Base-by-base conservation (phyloP, 495 filamentous ascomycete species). In the Lophium mytilinum region DNA sequence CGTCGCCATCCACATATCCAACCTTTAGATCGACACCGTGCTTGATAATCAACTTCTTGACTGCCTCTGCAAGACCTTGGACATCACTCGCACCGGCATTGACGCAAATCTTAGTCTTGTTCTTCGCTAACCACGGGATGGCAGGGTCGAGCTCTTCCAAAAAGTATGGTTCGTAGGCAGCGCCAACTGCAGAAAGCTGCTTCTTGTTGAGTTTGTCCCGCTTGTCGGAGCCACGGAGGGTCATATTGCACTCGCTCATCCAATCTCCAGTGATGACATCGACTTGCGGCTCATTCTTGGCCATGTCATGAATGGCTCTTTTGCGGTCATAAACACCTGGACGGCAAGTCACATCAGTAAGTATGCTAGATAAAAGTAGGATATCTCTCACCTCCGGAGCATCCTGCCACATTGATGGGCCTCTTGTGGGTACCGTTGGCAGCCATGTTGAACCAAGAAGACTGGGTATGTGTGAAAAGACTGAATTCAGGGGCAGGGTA, bases 191-290 rank as follows among this genome's bases (percentile, higher is more conserved):
- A 3, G 47, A 52, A 9, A 51, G 18, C 21, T 42, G 14, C 30
- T 58, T 53, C 6, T 56, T 53, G 12, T 40, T 36, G 12, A 64
- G 50, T 24, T 57, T 57, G 18, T 59, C 57, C 9, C 50, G 49
- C 37, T 53, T 55, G 40, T 60, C 60, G 8, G 50, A 24, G 19
- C 55, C 56, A 30, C 60, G 56, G 34, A 57, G 54, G 9, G 56
- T 60, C 61, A 55, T 60, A 42, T 62, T 62, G 49, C 39, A 49
- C 36, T 58, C 56, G 15, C 48, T 52, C 53, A 61, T 57, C 56
- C 57, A 64, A 46, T 64, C 61, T 10, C 61, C 61, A n/a, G 54
- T 55, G 33, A 64, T 61, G 46, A 61, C 52, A 54, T 64, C 61
- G 48, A 61, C 39, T 15, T 56, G 34, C 18, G 39, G 37, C 36